These are phyloP conservation scores for Bipolaris bicolor DNA, from an alignment of 2,329 filamentous ascomycete genomes.

Conservation along the genomic window DNA sequence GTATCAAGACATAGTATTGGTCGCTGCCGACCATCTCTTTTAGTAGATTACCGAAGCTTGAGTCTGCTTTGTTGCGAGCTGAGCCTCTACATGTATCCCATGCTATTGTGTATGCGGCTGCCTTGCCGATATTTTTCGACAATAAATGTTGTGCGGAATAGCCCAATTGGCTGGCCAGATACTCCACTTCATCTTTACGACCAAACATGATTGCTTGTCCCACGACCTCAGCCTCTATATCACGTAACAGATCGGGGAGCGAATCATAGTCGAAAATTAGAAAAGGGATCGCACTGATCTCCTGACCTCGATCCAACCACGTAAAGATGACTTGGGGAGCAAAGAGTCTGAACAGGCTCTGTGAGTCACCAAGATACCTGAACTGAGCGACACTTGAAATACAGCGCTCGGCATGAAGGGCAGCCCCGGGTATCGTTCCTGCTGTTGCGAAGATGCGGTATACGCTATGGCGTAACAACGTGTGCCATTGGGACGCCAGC, in stretches of 20 bases:
- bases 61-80: slow-evolving; percentile 48
- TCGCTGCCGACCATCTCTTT: slow-evolving; percentile 73
- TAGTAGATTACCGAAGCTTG: slow-evolving; percentile 69
- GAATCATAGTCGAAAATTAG: slow-evolving; percentile 79
- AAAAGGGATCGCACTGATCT: slow-evolving; percentile 70
- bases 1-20: slow-evolving; percentile 66
- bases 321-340: slow-evolving; percentile 88
- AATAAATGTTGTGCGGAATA: slow-evolving; percentile 48
- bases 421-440: slow-evolving; percentile 69
- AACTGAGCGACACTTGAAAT: slow-evolving; percentile 69
- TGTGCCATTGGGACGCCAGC: slow-evolving; percentile 83
- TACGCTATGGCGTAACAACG: slow-evolving; percentile 81
- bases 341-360: slow-evolving; percentile 80
- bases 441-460: slow-evolving; percentile 95
- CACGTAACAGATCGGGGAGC: slow-evolving; percentile 70
- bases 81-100: slow-evolving; percentile 66
- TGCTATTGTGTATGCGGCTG: slow-evolving; percentile 82
- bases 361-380: slow-evolving; percentile 69
- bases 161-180: slow-evolving; percentile 61
- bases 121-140: slow-evolving; percentile 73
- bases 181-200: slow-evolving; percentile 66
- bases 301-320: slow-evolving; percentile 75
- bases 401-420: slow-evolving; percentile 74
- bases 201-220: slow-evolving; percentile 84
- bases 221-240: slow-evolving; percentile 77